Conservation (phyloP, 352 stramenopile genomes). For the Pythium rishiriense region DNA sequence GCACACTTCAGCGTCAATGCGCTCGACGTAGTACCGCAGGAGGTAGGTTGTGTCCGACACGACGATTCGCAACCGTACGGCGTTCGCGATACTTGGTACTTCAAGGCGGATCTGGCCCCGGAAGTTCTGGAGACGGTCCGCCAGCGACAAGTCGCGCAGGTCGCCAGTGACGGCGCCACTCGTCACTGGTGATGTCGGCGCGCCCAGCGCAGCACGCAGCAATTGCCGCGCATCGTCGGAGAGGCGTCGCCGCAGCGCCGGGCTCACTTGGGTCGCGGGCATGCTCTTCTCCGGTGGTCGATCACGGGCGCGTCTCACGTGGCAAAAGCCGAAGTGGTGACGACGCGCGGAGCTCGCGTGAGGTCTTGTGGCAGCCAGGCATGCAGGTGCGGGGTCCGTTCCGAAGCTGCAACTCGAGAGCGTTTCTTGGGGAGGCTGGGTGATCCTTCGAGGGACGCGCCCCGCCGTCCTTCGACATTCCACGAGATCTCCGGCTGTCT, state of each 20-base stretch:
- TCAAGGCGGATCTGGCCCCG: conserved; percentile 43
- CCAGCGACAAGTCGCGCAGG: conserved; percentile 32
- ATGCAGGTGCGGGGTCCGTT: not conserved
- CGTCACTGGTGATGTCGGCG: not conserved
- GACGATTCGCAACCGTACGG: conserved; percentile 36
- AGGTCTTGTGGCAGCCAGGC: too few relatives aligned
- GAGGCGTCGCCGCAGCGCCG: conserved; percentile 45
- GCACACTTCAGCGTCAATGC: conserved; percentile 41
- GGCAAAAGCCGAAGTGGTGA: not conserved
- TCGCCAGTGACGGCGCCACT: not conserved
- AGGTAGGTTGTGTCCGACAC: conserved; percentile 39
- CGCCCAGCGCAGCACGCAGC: conserved; percentile 39
- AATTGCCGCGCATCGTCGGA: conserved; percentile 63
- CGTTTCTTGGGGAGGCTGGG: not conserved
- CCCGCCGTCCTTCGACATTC: conserved; percentile 14
- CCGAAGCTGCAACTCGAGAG: not conserved
- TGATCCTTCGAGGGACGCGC: conserved; percentile 4
- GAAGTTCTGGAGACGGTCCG: conserved; percentile 50
- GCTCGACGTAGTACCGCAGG: conserved; percentile 45
- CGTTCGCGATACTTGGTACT: conserved; percentile 15
- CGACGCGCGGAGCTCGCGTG: not conserved
- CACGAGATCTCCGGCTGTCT: not conserved
- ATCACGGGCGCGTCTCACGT: not conserved
- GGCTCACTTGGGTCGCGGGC: conserved; percentile 52
- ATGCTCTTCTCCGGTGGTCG: conserved; percentile 26